phyloP scores from a whole-genome alignment of 805 yeast species.

The Cyberlindnera japonica region DNA sequence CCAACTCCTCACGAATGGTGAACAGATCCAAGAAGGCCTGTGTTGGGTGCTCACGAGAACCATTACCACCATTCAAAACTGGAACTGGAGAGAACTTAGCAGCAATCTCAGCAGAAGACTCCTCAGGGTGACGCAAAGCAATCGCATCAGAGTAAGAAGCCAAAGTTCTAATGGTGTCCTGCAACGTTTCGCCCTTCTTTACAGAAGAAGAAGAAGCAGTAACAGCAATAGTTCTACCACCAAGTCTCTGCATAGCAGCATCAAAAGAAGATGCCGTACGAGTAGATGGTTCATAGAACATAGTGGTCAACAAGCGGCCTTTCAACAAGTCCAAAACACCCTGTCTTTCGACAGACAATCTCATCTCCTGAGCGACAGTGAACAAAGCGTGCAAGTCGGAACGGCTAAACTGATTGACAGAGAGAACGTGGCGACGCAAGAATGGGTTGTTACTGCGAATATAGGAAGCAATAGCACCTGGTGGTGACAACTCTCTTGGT shows the following conservation, averaged over 20 bases:
- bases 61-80: conserved; percentile 96
- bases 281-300: conserved; percentile 98
- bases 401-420: conserved; percentile 84
- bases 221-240: conserved; percentile 93
- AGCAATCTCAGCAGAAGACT: conserved; percentile 88
- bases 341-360: conserved; percentile 92
- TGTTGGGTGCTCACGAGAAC: conserved; percentile 97
- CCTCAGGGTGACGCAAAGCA: conserved; percentile 94
- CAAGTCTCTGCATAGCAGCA: conserved; percentile 99
- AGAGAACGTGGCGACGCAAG: conserved; percentile 80
- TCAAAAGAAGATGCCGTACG: conserved; percentile 96
- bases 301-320: conserved; percentile 89
- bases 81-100: conserved; percentile 97
- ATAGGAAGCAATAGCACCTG: conserved; percentile 73
- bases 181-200: conserved; percentile 96
- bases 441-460: conserved; percentile 86
- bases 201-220: conserved; percentile 87
- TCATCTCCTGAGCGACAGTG: conserved; percentile 97
- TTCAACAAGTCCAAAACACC: conserved; percentile 89
- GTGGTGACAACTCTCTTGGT: conserved; percentile 68
- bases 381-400: conserved; percentile 88
- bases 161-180: conserved; percentile 92
- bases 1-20: conserved; percentile 98
- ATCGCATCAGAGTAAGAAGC: conserved; percentile 96
- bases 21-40: conserved; percentile 96